Base-by-base conservation (phyloP, 2,329 filamentous ascomycete species). In the Phyllosticta capitalensis region DNA sequence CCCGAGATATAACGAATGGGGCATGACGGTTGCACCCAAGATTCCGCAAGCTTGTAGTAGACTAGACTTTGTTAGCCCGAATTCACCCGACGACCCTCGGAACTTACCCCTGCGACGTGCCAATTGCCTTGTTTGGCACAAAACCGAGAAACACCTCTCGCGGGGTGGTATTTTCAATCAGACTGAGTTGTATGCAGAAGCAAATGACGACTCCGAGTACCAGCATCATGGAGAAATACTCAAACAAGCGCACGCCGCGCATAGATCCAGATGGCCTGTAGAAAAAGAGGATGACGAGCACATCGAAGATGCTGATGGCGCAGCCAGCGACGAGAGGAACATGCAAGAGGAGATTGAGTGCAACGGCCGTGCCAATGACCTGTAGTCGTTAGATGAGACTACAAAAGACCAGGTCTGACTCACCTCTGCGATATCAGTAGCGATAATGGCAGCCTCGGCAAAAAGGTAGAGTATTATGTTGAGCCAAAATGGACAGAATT, bases 31-130 rank as follows among this genome's bases (percentile, higher is more conserved):
- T 3, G 88, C 88, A 1, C 88, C 88, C 0, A 91, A 77, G 60
- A 91, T 91, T 56, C 88, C 88, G 63, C 88, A 91, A 1, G 87
- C 82, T 71, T 82, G 79, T 67, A 81, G 83, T 30, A 83, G 67
- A 9, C 77, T 79, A 60, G 54, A 4, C 14, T 24, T 48, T 20
- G 61, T 67, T 33, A 68, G 61, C 26, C 2, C 17, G 14, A 45
- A 7, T 45, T n/a, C 38, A 7, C 17, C 14, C 9, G 19, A 6
- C 24, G n/a, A 52, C 30, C 45, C 49, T 28, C 24, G 10, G 61
- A n/a, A 63, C 72, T 64, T 65, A 78, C 77, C 79, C 81, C 64
- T 80, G 74, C 1, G 78, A 78, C 60, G 80, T 65, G 30, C 82
- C 71, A 9, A 83, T 70, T 6, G 79, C 77, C 10, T 77, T 72